These are phyloP conservation scores for Phycomyces blakesleeanus DNA, from an alignment of 192 early-diverging fungal genomes.

Conservation along the genomic window DNA sequence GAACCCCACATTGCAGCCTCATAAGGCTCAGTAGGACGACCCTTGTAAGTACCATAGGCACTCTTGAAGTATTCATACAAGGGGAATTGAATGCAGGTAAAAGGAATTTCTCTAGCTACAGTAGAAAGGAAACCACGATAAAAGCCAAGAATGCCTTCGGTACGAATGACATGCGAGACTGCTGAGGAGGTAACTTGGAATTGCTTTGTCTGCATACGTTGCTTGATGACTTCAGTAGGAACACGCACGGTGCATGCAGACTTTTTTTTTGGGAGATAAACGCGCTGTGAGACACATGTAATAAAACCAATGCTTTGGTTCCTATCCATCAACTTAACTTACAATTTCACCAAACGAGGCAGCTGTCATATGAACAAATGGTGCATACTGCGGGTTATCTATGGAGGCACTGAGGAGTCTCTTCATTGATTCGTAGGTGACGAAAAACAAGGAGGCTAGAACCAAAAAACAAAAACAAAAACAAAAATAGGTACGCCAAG, in stretches of 20 bases:
- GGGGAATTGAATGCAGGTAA: constrained; percentile 95
- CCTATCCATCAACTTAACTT: constrained; percentile 21
- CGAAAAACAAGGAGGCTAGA: constrained; percentile 83
- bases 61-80: constrained; percentile 88
- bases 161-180: constrained; percentile 55
- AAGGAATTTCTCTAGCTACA: constrained; percentile 94
- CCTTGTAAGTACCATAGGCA: constrained; percentile 42
- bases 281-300: constrained; percentile 2
- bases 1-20: constrained; percentile 86
- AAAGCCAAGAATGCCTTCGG: constrained; percentile 80
- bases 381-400: constrained; percentile 46
- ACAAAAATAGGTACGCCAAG: too few species aligned
- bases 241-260: constrained; percentile 88
- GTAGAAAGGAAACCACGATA: constrained; percentile 92
- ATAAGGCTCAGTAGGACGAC: constrained; percentile 59
- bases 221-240: constrained; percentile 95
- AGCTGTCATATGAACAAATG: constrained; percentile 81
- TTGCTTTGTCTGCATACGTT: constrained; percentile 90
- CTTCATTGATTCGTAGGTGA: constrained; percentile 87
- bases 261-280: constrained; percentile 17
- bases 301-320: constrained; percentile 1
- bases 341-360: constrained; percentile 89
- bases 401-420: constrained; percentile 34
- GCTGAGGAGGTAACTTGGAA: constrained; percentile 60
- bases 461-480: too few species aligned